phyloP scores from a whole-genome alignment of 169 alveolate species.

The Perkinsus chesapeaki region DNA sequence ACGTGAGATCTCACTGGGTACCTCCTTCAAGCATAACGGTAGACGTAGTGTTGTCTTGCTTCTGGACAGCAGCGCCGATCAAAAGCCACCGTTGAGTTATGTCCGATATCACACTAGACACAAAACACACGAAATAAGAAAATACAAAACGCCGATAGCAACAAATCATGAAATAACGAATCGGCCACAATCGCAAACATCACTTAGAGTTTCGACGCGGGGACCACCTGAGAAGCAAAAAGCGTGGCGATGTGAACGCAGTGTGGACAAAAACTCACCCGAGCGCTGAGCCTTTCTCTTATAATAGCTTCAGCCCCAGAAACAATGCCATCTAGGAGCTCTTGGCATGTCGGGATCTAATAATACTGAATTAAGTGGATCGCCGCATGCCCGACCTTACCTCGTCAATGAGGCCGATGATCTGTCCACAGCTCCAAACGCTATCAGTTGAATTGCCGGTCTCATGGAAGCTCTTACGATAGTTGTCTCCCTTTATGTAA shows the following conservation, averaged over 20 bases:
- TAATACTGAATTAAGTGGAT: background rate
- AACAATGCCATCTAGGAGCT: background rate
- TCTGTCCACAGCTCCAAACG: constrained; percentile 14
- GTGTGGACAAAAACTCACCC: background rate
- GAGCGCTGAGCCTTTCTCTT: background rate
- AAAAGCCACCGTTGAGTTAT: too few species aligned
- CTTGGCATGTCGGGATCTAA: background rate
- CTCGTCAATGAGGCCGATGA: constrained; percentile 9
- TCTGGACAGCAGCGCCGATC: too few species aligned
- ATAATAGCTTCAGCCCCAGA: background rate
- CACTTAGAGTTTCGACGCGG: background rate
- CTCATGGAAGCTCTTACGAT: background rate
- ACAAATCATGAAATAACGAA: too few species aligned
- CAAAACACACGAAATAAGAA: too few species aligned
- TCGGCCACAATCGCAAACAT: background rate
- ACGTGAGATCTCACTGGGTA: too few species aligned
- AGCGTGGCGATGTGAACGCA: background rate
- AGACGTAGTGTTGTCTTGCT: too few species aligned
- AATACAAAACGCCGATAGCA: too few species aligned
- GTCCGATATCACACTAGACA: too few species aligned
- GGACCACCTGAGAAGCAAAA: background rate
- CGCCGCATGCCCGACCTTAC: background rate
- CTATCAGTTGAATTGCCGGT: constrained; percentile 9
- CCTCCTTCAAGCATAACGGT: too few species aligned
- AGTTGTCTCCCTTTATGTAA: constrained; percentile 3